A percentile compares a stretch with the other conserved stretches of the same genome.
phyloP scores from a whole-genome alignment of 2,329 filamentous ascomycete genomes.

The Diaporthe amygdali region DNA sequence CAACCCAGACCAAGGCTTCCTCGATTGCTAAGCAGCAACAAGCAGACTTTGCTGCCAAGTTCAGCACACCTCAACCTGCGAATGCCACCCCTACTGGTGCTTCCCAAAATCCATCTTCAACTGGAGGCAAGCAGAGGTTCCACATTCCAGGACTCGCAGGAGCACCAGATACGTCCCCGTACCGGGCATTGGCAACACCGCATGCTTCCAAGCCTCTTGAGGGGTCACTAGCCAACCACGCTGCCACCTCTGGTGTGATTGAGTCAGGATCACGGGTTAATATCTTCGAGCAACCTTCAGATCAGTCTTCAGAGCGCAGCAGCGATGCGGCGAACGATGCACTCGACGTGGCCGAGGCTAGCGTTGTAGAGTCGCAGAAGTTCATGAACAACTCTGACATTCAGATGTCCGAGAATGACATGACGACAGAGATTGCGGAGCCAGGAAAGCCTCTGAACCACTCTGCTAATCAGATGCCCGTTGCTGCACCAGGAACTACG shows the following conservation, averaged over 20 bases:
- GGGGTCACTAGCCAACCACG: neutral
- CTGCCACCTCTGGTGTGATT: neutral
- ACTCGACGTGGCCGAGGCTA: neutral
- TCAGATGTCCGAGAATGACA: neutral
- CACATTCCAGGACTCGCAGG: neutral
- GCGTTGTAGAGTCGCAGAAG: neutral
- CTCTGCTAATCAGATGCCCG: too few relatives aligned
- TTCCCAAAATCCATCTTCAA: too few relatives aligned
- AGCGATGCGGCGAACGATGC: too few relatives aligned
- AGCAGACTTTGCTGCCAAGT: neutral
- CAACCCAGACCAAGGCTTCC: too few relatives aligned
- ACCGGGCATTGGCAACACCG: too few relatives aligned
- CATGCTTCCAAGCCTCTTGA: neutral
- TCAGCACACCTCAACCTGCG: too few relatives aligned
- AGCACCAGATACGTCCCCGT: neutral
- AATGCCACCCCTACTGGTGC: too few relatives aligned
- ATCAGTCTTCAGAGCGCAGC: too few relatives aligned
- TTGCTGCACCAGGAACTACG: too few relatives aligned
- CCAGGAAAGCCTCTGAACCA: neutral
- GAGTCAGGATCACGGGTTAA: accelerated
- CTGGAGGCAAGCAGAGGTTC: too few relatives aligned
- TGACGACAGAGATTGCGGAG: neutral
- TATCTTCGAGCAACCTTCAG: too few relatives aligned
- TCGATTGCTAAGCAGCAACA: neutral
- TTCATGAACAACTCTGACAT: neutral